Evolutionary conservation across 2,329 filamentous ascomycete species (phyloP), one percentile per base, ranked within the genome.

Genomic region (Aspergillus uvarum): DNA sequence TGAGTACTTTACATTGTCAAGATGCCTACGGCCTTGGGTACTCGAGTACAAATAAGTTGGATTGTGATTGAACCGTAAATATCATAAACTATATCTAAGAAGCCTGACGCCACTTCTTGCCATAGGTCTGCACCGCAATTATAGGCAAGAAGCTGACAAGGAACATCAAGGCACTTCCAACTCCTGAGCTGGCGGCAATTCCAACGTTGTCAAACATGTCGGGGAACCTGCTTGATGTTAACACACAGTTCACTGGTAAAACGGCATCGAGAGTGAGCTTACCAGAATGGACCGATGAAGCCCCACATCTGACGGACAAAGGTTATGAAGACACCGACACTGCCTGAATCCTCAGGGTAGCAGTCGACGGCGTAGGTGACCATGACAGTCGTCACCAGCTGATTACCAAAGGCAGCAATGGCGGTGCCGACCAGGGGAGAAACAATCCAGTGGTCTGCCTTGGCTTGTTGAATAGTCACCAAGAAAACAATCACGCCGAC

Each of bases 311-410:
- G 72, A 22, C 85, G 77, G 2, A 87, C 79, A 64, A 87, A 80
- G 1, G 80, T 86, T 66, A 87, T 80, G 61, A 87, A 86, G 0
- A 87, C 85, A 21, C 85, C 85, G 16, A 87, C 78, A 55, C 80
- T 82, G 2, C 80, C 82, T 0, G 83, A 79, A 54, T 87, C 81
- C 38, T 82, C 74, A 0, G 77, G 79, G 63, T 84, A 82, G 64
- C 82, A 85, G 66, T 88, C 85, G 1, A 88, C 80, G 0, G 84
- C 81, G 67, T 74, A 88, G 0, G 86, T 88, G 49, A 87, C 81
- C 60, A 87, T 70, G 1, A 87, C 82, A 0, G 86, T 87, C 0
- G 85, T 87, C 16, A 88, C 79, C 31, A 88, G 80, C 72, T 88
- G 86, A 62, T 87, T 87, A 0, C 85, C 85, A 8, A 79, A 81